Evolutionary conservation across 768 basidiomycete genomes (phyloP).

Genomic region (Boletus rubescentipes): DNA sequence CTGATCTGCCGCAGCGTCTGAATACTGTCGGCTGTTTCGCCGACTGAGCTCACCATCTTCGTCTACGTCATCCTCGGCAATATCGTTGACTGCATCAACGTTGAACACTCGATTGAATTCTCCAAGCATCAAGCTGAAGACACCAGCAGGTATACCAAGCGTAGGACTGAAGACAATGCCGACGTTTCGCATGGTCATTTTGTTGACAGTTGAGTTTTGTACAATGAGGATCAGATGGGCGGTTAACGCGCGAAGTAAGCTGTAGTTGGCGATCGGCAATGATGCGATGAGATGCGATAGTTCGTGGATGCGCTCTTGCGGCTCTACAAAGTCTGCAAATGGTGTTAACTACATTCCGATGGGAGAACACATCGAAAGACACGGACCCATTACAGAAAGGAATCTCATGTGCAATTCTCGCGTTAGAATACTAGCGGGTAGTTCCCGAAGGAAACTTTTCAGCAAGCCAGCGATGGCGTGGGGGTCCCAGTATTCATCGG

Average conservation of each 20-base stretch:
- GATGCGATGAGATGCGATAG: slow-evolving; percentile 82
- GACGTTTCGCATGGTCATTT: slow-evolving; percentile 99
- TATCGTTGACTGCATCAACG: slow-evolving; percentile 48
- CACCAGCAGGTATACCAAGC: slow-evolving; percentile 94
- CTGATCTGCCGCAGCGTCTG: slow-evolving; percentile 79
- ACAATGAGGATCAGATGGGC: slow-evolving; percentile 95
- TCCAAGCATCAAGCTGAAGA: slow-evolving; percentile 91
- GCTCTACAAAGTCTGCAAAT: slow-evolving; percentile 77
- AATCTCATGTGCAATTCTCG: slow-evolving; percentile 89
- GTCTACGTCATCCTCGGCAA: slow-evolving; percentile 23
- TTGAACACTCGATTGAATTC: slow-evolving; percentile 95
- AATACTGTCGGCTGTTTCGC: slow-evolving; percentile 83
- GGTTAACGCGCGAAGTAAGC: slow-evolving; percentile 87
- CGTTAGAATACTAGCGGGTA: slow-evolving; percentile 91
- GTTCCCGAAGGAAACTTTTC: slow-evolving; percentile 89
- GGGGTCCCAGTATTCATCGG: slow-evolving; percentile 95
- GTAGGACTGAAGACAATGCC: slow-evolving; percentile 99
- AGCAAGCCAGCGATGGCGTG: slow-evolving; percentile 95
- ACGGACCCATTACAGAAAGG: slow-evolving; percentile 87
- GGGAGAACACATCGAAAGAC: slow-evolving; percentile 15
- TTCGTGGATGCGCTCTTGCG: slow-evolving; percentile 85
- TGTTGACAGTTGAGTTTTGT: slow-evolving; percentile 85
- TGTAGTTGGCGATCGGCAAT: slow-evolving; percentile 91
- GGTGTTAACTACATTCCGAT: slow-evolving; percentile 12
- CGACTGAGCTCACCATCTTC: slow-evolving; percentile 47